These are phyloP conservation scores for Sphagnurus paluster DNA, from an alignment of 1,284 basidiomycete species.

Conservation along the genomic window DNA sequence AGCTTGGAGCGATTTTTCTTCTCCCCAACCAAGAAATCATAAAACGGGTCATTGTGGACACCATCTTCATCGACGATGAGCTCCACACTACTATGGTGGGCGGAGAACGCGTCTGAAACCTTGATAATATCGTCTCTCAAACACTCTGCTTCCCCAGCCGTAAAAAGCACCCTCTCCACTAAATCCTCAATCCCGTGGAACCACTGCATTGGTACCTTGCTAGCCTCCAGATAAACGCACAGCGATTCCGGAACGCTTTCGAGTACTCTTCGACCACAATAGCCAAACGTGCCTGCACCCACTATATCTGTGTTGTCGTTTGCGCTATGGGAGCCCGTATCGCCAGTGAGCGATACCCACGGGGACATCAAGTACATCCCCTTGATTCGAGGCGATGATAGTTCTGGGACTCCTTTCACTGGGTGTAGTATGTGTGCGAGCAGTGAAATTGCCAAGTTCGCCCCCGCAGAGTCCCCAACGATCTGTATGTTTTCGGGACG, in stretches of 20 bases:
- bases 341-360: slow-evolving; percentile 27
- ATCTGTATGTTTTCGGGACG: slow-evolving; percentile 25
- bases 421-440: slow-evolving; percentile 35
- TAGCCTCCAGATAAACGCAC: slow-evolving; percentile 22
- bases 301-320: slow-evolving; percentile 21
- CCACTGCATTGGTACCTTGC: slow-evolving; percentile 21
- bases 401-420: slow-evolving; percentile 16
- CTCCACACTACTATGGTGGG: slow-evolving; percentile 25
- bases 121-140: slow-evolving; percentile 35
- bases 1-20: no score
- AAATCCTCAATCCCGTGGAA: slow-evolving; percentile 22
- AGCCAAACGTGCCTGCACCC: slow-evolving; percentile 3
- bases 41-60: slow-evolving; percentile 29
- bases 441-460: slow-evolving; percentile 32
- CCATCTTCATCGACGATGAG: slow-evolving; percentile 32
- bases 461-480: slow-evolving; percentile 37
- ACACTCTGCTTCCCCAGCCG: slow-evolving; percentile 35
- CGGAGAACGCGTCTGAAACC: slow-evolving; percentile 29
- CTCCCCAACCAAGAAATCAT: slow-evolving; percentile 22
- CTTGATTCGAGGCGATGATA: slow-evolving; percentile 22
- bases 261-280: slow-evolving; percentile 21
- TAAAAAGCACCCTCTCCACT: slow-evolving; percentile 27
- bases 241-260: slow-evolving; percentile 19
- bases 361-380: slow-evolving; percentile 34
- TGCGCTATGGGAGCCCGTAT: slow-evolving; percentile 13